Base-by-base conservation (phyloP, 1,284 basidiomycete species). In the Golubevia pallescens region DNA sequence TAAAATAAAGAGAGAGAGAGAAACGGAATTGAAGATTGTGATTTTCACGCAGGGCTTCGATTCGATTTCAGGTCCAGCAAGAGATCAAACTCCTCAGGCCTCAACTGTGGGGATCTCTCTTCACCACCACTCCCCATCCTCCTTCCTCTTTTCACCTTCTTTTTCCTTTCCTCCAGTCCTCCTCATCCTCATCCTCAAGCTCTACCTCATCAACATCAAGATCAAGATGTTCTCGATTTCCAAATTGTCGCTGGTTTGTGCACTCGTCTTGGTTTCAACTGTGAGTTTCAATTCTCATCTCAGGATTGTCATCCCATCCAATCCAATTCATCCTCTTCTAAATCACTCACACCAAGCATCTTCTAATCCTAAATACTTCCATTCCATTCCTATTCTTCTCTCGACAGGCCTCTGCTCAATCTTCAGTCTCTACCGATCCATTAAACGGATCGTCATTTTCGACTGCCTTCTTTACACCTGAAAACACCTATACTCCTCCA, bases 401-500 rank as follows among this genome's bases (percentile, higher is more conserved):
- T 10, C 34, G 10, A 4, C 34, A 38, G 34, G 34, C 34, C 10
- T 38, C 34, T 5, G 34, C 34, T 38, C 34, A 62, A 28, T 59
- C 67, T 23, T 58, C 67, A 14, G 16, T 24, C 13, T 71, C 69
- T 3, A 65, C 20, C 28, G 69, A 71, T 52, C 69, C 69, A 3
- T 65, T 71, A 16, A 61, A 48, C 54, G 76, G 76, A 5, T 68
- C 69, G 21, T 54, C 65, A 19, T 77, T 78, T 68, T 62, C 68
- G 1, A 67, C 76, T 42, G 63, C 69, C 7, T 54, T 65, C 32
- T 76, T 62, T 56, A 60, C 21, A 4, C 68, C 69, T 24, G 38
- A 34, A 14, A 38, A 61, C 14, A 77, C 76, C 24, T 78, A 68
- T 42, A 78, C 76, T 1, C 70, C 73, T 34, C 58, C 68, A 21